These are phyloP conservation scores for Cercospora sojina DNA, from an alignment of 2,329 filamentous ascomycete genomes.

Conservation along the genomic window DNA sequence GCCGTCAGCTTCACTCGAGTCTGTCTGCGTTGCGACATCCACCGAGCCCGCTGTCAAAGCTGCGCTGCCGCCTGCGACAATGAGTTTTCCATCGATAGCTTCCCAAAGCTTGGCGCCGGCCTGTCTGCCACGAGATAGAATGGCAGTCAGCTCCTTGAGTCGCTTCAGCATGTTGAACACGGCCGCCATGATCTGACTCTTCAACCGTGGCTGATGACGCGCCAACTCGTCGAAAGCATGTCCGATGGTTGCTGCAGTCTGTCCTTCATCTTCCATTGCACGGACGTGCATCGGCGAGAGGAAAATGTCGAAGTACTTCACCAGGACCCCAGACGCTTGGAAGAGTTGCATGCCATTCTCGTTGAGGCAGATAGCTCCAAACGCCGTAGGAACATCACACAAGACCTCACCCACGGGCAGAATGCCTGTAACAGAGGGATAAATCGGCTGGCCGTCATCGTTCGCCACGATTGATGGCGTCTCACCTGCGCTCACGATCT, in stretches of 20 bases:
- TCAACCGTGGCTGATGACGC: constrained; percentile 84
- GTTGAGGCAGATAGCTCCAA: constrained; percentile 93
- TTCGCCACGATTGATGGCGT: constrained; percentile 15
- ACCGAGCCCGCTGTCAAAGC: constrained; percentile 18
- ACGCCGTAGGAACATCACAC: constrained; percentile 77
- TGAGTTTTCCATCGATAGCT: constrained; percentile 41
- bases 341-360: constrained; percentile 84
- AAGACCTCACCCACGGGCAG: constrained; percentile 88
- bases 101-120: constrained; percentile 76
- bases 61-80: constrained; percentile 46
- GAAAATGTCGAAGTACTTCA: constrained; percentile 93
- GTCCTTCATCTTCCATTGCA: constrained; percentile 67
- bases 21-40: constrained; percentile 1
- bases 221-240: constrained; percentile 90
- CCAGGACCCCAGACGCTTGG: constrained; percentile 74
- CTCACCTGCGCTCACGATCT: constrained; percentile 21
- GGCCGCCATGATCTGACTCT: constrained; percentile 76
- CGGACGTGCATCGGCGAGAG: constrained; percentile 87
- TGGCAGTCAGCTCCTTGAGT: constrained; percentile 70
- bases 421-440: constrained; percentile 57
- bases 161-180: constrained; percentile 85
- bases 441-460: constrained; percentile 29
- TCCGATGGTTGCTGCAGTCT: constrained; percentile 72
- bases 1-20: neutral
- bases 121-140: constrained; percentile 65